Evolutionary conservation across 768 basidiomycete species (phyloP).

Genomic region (Pseudohyphozyma bogoriensis): DNA sequence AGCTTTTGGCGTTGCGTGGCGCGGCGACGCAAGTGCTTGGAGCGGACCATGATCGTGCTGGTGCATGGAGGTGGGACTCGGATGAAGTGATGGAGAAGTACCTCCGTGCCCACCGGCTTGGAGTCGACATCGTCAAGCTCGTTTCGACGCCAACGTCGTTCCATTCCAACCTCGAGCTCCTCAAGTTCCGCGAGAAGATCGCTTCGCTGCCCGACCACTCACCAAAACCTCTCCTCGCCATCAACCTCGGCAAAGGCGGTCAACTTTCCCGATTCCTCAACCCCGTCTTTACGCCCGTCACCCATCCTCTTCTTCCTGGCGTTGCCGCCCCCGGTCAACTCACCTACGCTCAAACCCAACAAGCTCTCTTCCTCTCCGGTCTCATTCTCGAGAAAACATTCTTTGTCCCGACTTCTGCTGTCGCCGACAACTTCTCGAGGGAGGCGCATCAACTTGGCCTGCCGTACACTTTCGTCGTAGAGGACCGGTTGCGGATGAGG

Average conservation of each 20-base stretch:
- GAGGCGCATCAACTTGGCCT: slow-evolving; percentile 23
- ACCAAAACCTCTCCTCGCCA: slow-evolving; percentile 19
- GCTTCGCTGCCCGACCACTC: slow-evolving; percentile 36
- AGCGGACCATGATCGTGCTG: slow-evolving; percentile 89
- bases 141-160: slow-evolving; percentile 67
- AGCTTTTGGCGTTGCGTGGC: slow-evolving; percentile 53
- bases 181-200: slow-evolving; percentile 49
- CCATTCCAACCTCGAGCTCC: slow-evolving; percentile 66
- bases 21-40: slow-evolving; percentile 67
- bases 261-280: slow-evolving; percentile 43
- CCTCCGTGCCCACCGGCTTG: slow-evolving; percentile 52
- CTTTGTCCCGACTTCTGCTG: slow-evolving; percentile 10
- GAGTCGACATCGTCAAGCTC: slow-evolving; percentile 77
- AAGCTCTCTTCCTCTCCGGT: slow-evolving; percentile 66
- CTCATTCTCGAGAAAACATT: slow-evolving; percentile 32
- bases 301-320: slow-evolving; percentile 71
- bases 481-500: slow-evolving; percentile 17
- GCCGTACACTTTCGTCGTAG: slow-evolving; percentile 26
- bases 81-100: slow-evolving; percentile 60
- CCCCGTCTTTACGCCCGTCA: slow-evolving; percentile 72
- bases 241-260: slow-evolving; percentile 60
- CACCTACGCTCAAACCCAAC: slow-evolving; percentile 73
- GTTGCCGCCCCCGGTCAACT: slow-evolving; percentile 88
- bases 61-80: slow-evolving; percentile 67
- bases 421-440: slow-evolving; percentile 15